These are phyloP conservation scores for Cystobasidium onofrii DNA, from an alignment of 768 basidiomycete genomes.

Conservation along the genomic window DNA sequence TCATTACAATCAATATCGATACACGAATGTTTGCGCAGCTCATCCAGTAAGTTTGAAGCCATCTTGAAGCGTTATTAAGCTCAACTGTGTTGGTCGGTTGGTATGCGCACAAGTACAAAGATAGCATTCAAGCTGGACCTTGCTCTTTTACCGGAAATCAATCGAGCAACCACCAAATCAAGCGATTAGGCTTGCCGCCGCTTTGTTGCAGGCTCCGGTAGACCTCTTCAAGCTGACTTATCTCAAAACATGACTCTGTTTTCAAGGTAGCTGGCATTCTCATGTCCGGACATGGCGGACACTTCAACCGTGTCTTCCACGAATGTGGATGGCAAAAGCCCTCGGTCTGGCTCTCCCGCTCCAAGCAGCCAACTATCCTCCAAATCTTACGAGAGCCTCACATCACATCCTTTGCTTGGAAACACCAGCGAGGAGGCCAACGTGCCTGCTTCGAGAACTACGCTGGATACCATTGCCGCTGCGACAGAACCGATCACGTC, in stretches of 20 bases:
- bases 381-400: slow-evolving; percentile 17
- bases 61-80: not conserved
- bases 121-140: not conserved
- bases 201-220: too few relatives aligned
- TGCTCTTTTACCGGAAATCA: not conserved
- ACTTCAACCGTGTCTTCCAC: too few relatives aligned
- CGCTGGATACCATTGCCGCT: not conserved
- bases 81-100: not conserved
- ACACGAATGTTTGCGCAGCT: slow-evolving; percentile 36
- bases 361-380: not conserved
- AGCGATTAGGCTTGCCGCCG: too few relatives aligned
- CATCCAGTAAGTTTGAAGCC: slow-evolving; percentile 32
- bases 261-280: not conserved
- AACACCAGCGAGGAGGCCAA: not conserved
- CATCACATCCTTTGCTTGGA: slow-evolving; percentile 11
- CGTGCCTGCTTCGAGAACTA: not conserved
- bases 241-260: not conserved
- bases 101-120: not conserved
- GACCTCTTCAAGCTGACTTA: not conserved
- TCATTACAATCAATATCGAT: slow-evolving; percentile 42
- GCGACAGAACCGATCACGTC: not conserved
- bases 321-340: too few relatives aligned
- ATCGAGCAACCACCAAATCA: not conserved
- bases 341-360: slow-evolving; percentile 14
- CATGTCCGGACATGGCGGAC: not conserved